Base-by-base conservation (phyloP, 495 filamentous ascomycete genomes). In the Diplogelasinospora grovesii region DNA sequence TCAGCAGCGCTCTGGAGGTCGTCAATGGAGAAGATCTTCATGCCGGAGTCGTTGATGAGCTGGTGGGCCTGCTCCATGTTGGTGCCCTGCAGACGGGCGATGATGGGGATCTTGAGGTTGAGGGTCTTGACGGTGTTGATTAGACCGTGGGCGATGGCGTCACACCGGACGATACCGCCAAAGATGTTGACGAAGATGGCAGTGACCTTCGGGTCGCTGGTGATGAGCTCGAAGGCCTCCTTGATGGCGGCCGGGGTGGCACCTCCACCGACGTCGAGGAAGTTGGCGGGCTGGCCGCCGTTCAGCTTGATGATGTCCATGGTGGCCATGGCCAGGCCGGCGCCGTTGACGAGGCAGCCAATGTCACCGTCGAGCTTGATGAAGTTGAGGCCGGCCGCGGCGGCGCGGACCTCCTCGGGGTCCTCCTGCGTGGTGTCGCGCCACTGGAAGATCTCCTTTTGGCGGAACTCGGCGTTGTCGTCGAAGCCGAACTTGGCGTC, bases 231-330 rank as follows among this genome's bases (percentile, higher is more conserved):
- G 63, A 98, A 98, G 43, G 92, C 92, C 66, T 87, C 81, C 74
- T 90, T 86, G 71, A 98, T 98, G 47, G 92, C 92, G 52, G 86
- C 83, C 9, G 90, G 87, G 40, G 92, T 98, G 46, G 92, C 92
- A 71, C 92, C 92, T 62, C 92, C 92, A 50, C 92, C 92, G 48
- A 97, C 93, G 61, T 98, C 92, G 44, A 98, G 76, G 83, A 98
- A 98, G 77, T 98, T 98, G 43, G 92, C 92, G 38, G 92, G 92
- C 57, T 75, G 74, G 37, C 92, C 92, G 57, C 92, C 92, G 71
- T 98, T 98, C 20, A 98, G 79, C 77, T 98, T 98, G 77, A 98
- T 98, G 69, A 98, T 97, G 67, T 98, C 92, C 92, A 98, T 98
- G 52, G 92, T 98, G 40, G 92, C 92, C 92, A 98, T 98, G 61